Conservation (phyloP, 164 flowering plant genomes). For the Santalum album region DNA sequence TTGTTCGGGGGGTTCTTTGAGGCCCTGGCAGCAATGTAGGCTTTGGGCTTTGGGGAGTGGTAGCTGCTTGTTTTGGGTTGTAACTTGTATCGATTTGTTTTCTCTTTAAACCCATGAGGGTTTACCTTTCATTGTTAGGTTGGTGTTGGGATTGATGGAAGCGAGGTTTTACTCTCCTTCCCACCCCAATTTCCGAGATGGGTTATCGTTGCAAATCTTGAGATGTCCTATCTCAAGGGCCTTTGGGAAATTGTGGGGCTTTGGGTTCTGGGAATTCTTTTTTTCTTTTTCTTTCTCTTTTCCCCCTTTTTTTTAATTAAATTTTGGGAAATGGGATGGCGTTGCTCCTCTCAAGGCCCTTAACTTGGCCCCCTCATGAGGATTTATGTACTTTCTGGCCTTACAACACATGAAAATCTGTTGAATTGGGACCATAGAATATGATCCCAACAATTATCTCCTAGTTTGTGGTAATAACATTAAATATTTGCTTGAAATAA, state of each 20-base stretch:
- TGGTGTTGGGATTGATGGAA: slow-evolving; percentile 72
- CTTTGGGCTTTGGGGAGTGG: background rate
- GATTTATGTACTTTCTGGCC: too few species aligned
- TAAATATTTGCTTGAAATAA: too few species aligned
- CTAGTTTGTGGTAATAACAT: too few species aligned
- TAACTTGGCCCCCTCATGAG: too few species aligned
- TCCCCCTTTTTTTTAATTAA: too few species aligned
- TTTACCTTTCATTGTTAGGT: too few species aligned
- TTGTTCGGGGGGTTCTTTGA: slow-evolving; percentile 8
- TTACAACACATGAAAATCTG: too few species aligned
- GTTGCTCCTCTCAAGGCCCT: slow-evolving; percentile 20
- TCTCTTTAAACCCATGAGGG: slow-evolving; percentile 7
- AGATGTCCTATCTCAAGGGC: slow-evolving; percentile 53
- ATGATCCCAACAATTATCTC: too few species aligned
- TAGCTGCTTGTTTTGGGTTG: too few species aligned
- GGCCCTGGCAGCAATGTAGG: slow-evolving; percentile 6
- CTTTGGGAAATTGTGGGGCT: slow-evolving; percentile 34
- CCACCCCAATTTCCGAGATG: slow-evolving; percentile 40
- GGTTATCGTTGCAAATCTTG: slow-evolving; percentile 44
- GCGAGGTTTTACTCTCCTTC: slow-evolving; percentile 8
- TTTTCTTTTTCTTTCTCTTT: too few species aligned
- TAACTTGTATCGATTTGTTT: background rate
- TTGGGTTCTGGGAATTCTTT: slow-evolving; percentile 23
- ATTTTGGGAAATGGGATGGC: slow-evolving; percentile 41
- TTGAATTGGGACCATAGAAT: too few species aligned